Evolutionary conservation across 306 rosid species (phyloP), one percentile per base, ranked within the genome.

Genomic region (Castanospermum australe): DNA sequence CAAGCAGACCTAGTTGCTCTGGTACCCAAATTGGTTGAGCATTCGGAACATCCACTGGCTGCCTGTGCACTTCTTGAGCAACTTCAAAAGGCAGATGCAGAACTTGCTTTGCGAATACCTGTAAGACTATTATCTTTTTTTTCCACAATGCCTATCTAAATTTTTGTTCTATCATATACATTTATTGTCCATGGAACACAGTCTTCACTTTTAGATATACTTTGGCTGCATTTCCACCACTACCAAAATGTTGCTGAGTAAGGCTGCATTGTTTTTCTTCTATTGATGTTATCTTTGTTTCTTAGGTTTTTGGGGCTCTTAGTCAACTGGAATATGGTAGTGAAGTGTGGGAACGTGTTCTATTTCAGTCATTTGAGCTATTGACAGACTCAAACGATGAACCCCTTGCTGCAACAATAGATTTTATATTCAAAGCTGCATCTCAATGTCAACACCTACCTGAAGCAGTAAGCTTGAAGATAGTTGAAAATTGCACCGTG

Each of bases 381-480:
- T 86, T 96, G 89, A 74, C 84, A 15, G 96, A 92, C 80, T 91
- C 97, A 79, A 93, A 93, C 78, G 98, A 89, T 42, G 97, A 96
- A 80, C 94, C 93, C 77, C 92, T 96, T 67, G 84, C 84, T 33
- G 87, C 92, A 50, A 87, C 98, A 32, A 86, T 96, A 75, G 97
- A 91, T 88, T 96, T 96, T 84, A 83, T 91, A 81, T 96, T 96
- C 72, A 96, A 93, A 90, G 94, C 94, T 14, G 98, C 97, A 76
- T 92, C 98, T 51, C 98, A 96, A 79, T 96, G 99, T 85, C 98
- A 96, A 88, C 98, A 93, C 85, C 94, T 96, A 48, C 91, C 99
- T 65, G 97, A 91, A 90, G 98, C 97, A 76, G 99, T 96, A 93
- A 85, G 94, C 73, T 71, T 79, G 77, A 67, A 33, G 51, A 68